phyloP scores from a whole-genome alignment of 2,329 filamentous ascomycete species.

The Phoma sp. region DNA sequence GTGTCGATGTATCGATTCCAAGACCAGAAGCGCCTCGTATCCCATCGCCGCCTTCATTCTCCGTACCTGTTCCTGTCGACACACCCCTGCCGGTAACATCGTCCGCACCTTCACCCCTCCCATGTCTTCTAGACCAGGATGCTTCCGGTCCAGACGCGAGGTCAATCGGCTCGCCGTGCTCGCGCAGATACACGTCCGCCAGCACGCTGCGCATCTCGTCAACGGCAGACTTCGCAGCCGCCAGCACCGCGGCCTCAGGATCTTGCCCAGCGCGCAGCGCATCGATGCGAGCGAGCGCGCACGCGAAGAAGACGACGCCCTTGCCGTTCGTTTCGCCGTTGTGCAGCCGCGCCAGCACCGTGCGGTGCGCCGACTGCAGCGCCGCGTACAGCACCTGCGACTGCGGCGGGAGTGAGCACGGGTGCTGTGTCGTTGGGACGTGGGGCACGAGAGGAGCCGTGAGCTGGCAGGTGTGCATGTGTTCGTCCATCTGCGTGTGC shows the following conservation, averaged over 20 bases:
- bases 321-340: conserved; percentile 40
- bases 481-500: conserved; percentile 30
- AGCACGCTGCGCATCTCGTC: conserved; percentile 23
- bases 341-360: conserved; percentile 19
- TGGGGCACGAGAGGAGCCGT: conserved; percentile 18
- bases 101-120: conserved; percentile 16
- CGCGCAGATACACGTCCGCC: conserved; percentile 24
- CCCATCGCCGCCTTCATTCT: too few species aligned
- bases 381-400: conserved; percentile 21
- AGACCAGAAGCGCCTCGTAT: too few species aligned
- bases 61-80: neutral
- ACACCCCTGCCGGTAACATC: neutral
- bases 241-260: conserved; percentile 23
- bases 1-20: too few species aligned
- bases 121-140: conserved; percentile 10
- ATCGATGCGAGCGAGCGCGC: conserved; percentile 34
- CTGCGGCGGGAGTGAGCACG: conserved; percentile 15
- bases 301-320: conserved; percentile 26
- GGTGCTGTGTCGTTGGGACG: neutral
- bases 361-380: conserved; percentile 16
- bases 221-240: conserved; percentile 25
- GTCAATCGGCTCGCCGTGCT: conserved; percentile 32
- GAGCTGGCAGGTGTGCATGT: conserved; percentile 6
- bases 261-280: conserved; percentile 25
- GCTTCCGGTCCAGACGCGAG: neutral